These are phyloP conservation scores for Globisporangium apiculatum DNA, from an alignment of 352 stramenopile species.

Conservation along the genomic window DNA sequence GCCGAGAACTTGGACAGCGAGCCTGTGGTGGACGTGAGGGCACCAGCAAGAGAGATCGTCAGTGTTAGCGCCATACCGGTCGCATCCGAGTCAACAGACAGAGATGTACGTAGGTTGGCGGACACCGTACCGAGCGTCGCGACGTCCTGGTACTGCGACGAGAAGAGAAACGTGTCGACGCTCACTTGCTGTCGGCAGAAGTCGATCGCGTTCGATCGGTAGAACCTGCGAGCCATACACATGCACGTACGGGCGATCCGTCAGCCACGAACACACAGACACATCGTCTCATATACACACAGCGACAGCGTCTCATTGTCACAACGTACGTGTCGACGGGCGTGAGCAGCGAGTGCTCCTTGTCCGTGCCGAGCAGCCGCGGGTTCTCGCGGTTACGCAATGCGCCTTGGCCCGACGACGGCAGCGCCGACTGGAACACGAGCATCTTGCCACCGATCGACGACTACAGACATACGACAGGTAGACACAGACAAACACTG, in stretches of 20 bases:
- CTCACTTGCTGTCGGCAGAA: constrained; percentile 98
- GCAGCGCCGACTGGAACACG: constrained; percentile 83
- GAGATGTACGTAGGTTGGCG: too few relatives aligned
- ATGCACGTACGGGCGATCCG: too few relatives aligned
- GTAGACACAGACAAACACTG: constrained; percentile 14
- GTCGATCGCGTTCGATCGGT: constrained; percentile 91
- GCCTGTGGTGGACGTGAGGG: constrained; percentile 17
- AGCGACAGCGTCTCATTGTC: too few relatives aligned
- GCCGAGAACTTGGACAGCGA: constrained; percentile 94
- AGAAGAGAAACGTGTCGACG: constrained; percentile 98
- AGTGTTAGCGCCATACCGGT: neutral
- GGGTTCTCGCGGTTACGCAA: constrained; percentile 83
- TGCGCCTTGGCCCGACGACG: constrained; percentile 64
- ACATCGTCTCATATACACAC: too few relatives aligned
- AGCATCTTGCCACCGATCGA: constrained; percentile 87
- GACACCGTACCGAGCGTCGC: constrained; percentile 81
- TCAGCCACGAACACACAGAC: neutral
- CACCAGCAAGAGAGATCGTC: neutral
- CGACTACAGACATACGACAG: constrained; percentile 25
- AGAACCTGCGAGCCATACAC: constrained; percentile 50
- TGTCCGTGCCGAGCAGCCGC: constrained; percentile 76
- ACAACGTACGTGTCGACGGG: constrained; percentile 66
- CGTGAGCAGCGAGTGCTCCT: constrained; percentile 89
- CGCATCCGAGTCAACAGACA: too few relatives aligned
- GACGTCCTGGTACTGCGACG: constrained; percentile 94